These are phyloP conservation scores for Blastocystis hominis DNA, from an alignment of 352 stramenopile genomes.

Conservation along the genomic window DNA sequence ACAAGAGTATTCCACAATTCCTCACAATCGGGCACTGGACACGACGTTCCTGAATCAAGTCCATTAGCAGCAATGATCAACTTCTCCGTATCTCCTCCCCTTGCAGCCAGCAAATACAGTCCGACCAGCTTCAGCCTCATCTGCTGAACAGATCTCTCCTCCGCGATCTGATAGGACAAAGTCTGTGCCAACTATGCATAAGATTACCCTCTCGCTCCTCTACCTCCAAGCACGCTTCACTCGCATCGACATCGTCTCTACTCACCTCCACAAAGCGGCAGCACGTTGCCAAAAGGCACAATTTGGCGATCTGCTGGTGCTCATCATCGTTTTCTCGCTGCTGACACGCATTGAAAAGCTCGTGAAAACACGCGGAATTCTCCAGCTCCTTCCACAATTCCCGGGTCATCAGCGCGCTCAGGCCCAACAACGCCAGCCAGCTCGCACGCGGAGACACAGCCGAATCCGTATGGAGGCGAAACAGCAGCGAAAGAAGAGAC, in stretches of 20 bases:
- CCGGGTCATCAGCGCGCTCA: neutral
- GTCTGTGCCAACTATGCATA: neutral
- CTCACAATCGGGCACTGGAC: neutral
- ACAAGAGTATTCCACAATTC: neutral
- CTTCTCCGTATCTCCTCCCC: neutral
- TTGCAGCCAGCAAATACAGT: constrained; percentile 21
- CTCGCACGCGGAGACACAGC: neutral
- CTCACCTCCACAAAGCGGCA: neutral
- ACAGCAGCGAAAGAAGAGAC: neutral
- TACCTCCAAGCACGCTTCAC: neutral
- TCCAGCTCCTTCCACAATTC: neutral
- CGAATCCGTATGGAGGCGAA: neutral
- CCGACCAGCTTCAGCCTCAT: neutral
- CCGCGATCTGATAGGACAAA: neutral
- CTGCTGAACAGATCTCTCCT: neutral
- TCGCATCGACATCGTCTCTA: neutral
- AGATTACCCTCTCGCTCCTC: neutral
- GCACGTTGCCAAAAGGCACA: neutral
- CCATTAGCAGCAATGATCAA: neutral
- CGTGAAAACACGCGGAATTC: neutral
- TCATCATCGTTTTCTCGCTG: neutral
- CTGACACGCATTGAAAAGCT: neutral
- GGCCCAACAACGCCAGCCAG: neutral
- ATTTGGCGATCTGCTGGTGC: neutral
- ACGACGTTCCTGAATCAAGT: neutral